phyloP scores from a whole-genome alignment of 805 yeast genomes.

The Wickerhamomyces kurtzmanii region DNA sequence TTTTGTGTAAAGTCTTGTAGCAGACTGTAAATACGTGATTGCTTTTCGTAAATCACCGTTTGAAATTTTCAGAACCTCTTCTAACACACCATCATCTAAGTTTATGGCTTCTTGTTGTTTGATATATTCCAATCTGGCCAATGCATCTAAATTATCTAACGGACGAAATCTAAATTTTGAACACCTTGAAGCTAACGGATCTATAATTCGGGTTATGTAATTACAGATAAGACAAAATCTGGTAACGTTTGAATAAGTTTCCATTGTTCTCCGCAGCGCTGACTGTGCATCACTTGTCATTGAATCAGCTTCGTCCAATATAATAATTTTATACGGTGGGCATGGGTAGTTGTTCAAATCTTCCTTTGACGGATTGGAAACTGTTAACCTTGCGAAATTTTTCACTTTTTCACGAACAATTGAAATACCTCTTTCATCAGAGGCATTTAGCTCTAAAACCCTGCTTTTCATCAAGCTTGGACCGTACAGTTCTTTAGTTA shows the following conservation, averaged over 20 bases:
- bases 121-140: slow-evolving; percentile 55
- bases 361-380: slow-evolving; percentile 67
- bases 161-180: slow-evolving; percentile 88
- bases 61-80: slow-evolving; percentile 59
- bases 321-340: slow-evolving; percentile 91
- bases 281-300: slow-evolving; percentile 97
- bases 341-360: slow-evolving; percentile 77
- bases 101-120: slow-evolving; percentile 34
- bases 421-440: slow-evolving; percentile 86
- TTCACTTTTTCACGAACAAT: slow-evolving; percentile 81
- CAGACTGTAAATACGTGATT: slow-evolving; percentile 81
- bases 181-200: slow-evolving; percentile 93
- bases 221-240: slow-evolving; percentile 93
- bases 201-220: slow-evolving; percentile 92
- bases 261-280: slow-evolving; percentile 92
- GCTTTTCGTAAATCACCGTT: slow-evolving; percentile 92
- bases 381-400: slow-evolving; percentile 76
- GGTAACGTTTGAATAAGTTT: slow-evolving; percentile 79
- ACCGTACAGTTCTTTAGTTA: slow-evolving; percentile 73
- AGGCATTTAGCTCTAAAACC: slow-evolving; percentile 78
- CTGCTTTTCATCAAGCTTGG: slow-evolving; percentile 59
- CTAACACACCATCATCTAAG: slow-evolving; percentile 41
- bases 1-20: slow-evolving; percentile 43
- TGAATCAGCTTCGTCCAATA: slow-evolving; percentile 92
- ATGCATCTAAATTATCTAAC: slow-evolving; percentile 62